A percentile compares a stretch with the other conserved stretches of the same genome.
Conservation (phyloP, 2,329 filamentous ascomycete genomes). For the Aurifilum marmelostoma region DNA sequence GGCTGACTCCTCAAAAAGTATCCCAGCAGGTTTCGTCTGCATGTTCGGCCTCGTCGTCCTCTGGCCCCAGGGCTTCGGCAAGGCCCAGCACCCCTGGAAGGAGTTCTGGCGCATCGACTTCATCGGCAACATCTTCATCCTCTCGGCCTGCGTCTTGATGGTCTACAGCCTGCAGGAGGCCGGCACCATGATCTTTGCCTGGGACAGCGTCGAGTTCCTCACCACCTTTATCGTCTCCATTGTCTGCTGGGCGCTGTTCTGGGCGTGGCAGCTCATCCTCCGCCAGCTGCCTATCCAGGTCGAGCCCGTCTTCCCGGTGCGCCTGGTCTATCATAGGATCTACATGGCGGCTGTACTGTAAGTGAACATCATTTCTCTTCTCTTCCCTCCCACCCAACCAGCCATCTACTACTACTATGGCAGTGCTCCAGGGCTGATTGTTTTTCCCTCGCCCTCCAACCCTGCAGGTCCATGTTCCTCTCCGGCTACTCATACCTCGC, state of each 20-base stretch:
- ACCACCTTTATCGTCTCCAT: slow-evolving; percentile 51
- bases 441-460: slow-evolving; percentile 11
- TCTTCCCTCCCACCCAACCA: not conserved
- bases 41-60: slow-evolving; percentile 48
- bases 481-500: slow-evolving; percentile 62
- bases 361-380: slow-evolving; percentile 32
- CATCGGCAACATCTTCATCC: slow-evolving; percentile 53
- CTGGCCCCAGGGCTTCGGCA: slow-evolving; percentile 46
- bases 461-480: slow-evolving; percentile 55
- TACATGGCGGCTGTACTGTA: slow-evolving; percentile 57
- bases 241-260: slow-evolving; percentile 52
- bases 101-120: slow-evolving; percentile 56
- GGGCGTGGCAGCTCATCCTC: slow-evolving; percentile 55
- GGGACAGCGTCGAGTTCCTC: slow-evolving; percentile 57
- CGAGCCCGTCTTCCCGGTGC: slow-evolving; percentile 59
- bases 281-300: slow-evolving; percentile 44
- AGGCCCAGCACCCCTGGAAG: slow-evolving; percentile 43
- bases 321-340: slow-evolving; percentile 51
- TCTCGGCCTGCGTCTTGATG: slow-evolving; percentile 56
- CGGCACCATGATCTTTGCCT: slow-evolving; percentile 54
- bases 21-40: slow-evolving; percentile 23
- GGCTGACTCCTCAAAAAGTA: not conserved
- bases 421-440: not conserved
- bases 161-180: slow-evolving; percentile 62
- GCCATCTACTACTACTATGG: not conserved